A percentile compares a stretch with the other conserved stretches of the same genome.
These are phyloP conservation scores for Gaeumannomyces sp. DNA, from an alignment of 2,329 filamentous ascomycete species.

Conservation along the genomic window DNA sequence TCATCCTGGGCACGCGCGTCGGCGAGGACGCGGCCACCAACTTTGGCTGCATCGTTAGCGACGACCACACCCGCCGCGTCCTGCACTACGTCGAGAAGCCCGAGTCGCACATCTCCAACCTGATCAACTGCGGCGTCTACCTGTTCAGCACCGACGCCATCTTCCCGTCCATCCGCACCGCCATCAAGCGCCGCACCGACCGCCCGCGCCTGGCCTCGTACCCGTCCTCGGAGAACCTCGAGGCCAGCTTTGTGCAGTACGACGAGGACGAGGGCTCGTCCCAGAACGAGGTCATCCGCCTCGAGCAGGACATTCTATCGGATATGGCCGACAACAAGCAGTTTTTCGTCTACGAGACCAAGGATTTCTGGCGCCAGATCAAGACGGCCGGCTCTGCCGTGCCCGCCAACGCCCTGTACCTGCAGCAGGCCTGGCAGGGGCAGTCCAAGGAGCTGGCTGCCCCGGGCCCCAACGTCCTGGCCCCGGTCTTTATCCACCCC, in stretches of 20 bases:
- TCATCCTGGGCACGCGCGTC: slow-evolving; percentile 90
- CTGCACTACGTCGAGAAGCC: slow-evolving; percentile 99
- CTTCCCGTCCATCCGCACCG: slow-evolving; percentile 89
- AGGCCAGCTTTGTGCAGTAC: slow-evolving; percentile 48
- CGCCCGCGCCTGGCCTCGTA: slow-evolving; percentile 90
- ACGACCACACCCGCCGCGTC: slow-evolving; percentile 87
- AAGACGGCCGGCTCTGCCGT: slow-evolving; percentile 97
- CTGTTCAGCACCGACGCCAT: slow-evolving; percentile 93
- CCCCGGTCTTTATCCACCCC: slow-evolving; percentile 93
- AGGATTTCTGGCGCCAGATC: slow-evolving; percentile 99
- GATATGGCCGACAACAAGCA: slow-evolving; percentile 95
- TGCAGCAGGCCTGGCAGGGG: slow-evolving; percentile 86
- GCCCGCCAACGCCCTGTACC: slow-evolving; percentile 91
- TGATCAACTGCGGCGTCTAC: slow-evolving; percentile 99
- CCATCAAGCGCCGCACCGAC: slow-evolving; percentile 92
- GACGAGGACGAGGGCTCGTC: slow-evolving; percentile 63
- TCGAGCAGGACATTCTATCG: slow-evolving; percentile 94
- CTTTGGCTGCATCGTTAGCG: slow-evolving; percentile 96
- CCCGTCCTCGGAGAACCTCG: slow-evolving; percentile 89
- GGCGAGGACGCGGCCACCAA: slow-evolving; percentile 87
- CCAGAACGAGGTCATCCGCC: slow-evolving; percentile 80
- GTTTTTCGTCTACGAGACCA: slow-evolving; percentile 97
- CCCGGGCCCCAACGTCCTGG: slow-evolving; percentile 80
- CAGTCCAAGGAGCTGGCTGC: slow-evolving; percentile 74
- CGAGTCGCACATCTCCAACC: slow-evolving; percentile 92